Base-by-base conservation (phyloP, 108 stramenopile genomes). In the Stephanodiscus triporus region DNA sequence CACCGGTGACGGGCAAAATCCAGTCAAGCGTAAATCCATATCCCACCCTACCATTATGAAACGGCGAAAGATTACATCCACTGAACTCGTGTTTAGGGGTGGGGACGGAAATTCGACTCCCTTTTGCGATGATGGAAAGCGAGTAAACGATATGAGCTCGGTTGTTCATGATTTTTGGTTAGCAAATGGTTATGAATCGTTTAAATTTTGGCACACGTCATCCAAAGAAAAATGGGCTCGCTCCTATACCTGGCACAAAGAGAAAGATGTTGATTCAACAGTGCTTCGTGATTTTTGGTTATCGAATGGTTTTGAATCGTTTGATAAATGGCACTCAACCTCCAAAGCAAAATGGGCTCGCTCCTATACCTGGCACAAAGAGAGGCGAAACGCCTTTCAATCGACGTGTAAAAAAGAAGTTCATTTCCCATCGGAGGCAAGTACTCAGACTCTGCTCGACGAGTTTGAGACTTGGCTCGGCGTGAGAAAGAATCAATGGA, bases 401-500 rank as follows among this genome's bases (percentile, higher is more conserved):
- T 20, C 85, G 43, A 85, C 82, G 37, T 83, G 81, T 40, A 83
- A 89, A 58, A 87, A 88, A 70, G 80, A 87, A 19, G 91, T 90
- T 58, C 77, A 81, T 64, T 66, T 89, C 22, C 83, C 84, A 6
- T 40, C 19, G 20, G 24, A 53, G 6, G 36, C 79, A 30, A 14
- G 57, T 23, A 24, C 47, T 23, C 42, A 64, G 8, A 26, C 9
- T 34, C 29, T 40, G 37, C 22, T 67, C 9, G 64, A 34, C 0
- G 54, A 85, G 32, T 90, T 93, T 43, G 19, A 59, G 13, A 66
- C 85, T 34, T 93, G 91, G 91, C 66, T 93, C 10, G 70, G 64
- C 27, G 86, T 90, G 0, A 77, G 91, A 19, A 86, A 87, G 63
- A 80, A 85, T 53, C 89, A 93, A 37, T 93, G 91, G 91, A 67